Base-by-base conservation (phyloP, 1,139 yeast genomes). In the Saccharomyces hybrid region DNA sequence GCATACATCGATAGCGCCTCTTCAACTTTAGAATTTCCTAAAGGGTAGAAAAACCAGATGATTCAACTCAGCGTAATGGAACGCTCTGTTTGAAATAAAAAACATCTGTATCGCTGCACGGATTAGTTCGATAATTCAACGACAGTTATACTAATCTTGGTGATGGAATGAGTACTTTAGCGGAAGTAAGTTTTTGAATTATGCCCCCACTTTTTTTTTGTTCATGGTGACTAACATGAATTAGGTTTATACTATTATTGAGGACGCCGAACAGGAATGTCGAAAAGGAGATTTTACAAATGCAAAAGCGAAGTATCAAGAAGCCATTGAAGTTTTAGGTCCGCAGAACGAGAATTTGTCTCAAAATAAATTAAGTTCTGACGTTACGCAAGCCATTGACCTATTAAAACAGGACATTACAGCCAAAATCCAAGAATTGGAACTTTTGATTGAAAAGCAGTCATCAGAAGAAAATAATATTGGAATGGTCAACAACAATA, bases 181-280 rank as follows among this genome's bases (percentile, higher is more conserved):
- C 50, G 29, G 44, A 38, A 38, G 44, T 38, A 38, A 16, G 44
- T 38, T 38, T 16, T 5, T 20, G 20, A 3, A 11, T 20, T 38
- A 20, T 20, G 25, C 7, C 13, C 20, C 20, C 4, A 23, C 25
- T 23, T 20, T 14, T 20, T 11, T 38, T 38, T 20, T 4, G n/a
- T 38, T 9, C 25, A 38, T 42, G 46, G 16, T 5, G 27, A 49
- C 53, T 48, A 31, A 27, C 46, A 20, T 20, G 46, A 14, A 9
- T 32, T 13, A 63, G 67, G 59, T 63, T 3, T 65, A 65, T 51
- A 56, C 55, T 26, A 47, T 56, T 29, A 63, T 67, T 5, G 60
- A 60, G 48, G 58, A 54, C 31, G 71, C 67, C 16, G 71, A 67
- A 47, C 59, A 59, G 46, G 52, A 56, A 42, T 53, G 61, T 5